Evolutionary conservation across 2,329 filamentous ascomycete genomes (phyloP), one percentile per base, ranked within the genome.

Genomic region (Fusarium agapanthi): DNA sequence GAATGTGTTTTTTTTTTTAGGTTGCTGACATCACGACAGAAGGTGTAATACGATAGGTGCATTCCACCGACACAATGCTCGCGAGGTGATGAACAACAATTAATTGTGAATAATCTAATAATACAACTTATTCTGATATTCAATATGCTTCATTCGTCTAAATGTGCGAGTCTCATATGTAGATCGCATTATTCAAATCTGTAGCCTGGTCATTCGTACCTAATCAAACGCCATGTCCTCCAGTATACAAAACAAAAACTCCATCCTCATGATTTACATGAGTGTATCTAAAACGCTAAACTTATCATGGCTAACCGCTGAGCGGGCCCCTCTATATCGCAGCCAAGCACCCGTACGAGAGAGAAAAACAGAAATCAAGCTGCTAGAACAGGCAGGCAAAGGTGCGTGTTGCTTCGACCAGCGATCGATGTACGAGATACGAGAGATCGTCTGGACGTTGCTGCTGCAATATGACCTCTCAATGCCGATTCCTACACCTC

Each of bases 401-500:
- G n/a, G 15, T 44, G 24, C 30, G 43, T 30, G 26, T 37, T 34
- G 32, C n/a, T 38, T 50, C 38, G 37, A 30, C 32, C 32, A 16
- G 35, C 40, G 22, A 26, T 41, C 28, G n/a, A 26, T 30, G 47
- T 38, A 34, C 12, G 26, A 41, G 26, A 28, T 61, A n/a, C 22
- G 16, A 16, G 26, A 50, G 30, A 37, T 15, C 18, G n/a, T 24
- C 14, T 50, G 40, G 15, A 22, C 37, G 18, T 48, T 26, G 20
- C 35, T 16, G 41, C 34, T 15, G 12, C n/a, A 22, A 37, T n/a
- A 13, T 26, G 16, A 50, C 24, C 26, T 41, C 26, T 35, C 32
- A 32, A 24, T 41, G 53, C 32, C 51, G 43, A 22, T 18, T 44
- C 26, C 59, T 74, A 81, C 53, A 83, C 80, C 71, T 82, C 80